Conservation (phyloP, 2,329 filamentous ascomycete genomes). For the Pseudogymnoascus destructans region DNA sequence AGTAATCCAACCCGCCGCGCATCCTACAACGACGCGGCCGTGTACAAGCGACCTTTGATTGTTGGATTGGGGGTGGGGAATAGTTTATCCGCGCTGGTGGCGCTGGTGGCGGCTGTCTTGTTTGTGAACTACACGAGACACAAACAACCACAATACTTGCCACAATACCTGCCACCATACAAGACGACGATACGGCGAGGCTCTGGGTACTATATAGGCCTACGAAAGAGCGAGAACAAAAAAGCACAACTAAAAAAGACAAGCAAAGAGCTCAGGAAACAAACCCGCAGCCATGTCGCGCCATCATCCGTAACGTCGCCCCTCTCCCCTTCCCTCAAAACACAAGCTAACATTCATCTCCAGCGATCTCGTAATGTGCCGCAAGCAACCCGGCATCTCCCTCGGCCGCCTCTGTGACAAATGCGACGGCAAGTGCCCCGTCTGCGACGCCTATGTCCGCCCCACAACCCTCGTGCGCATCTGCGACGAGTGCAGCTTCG, state of each 20-base stretch:
- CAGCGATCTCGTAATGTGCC: conserved; percentile 97
- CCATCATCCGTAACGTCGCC: conserved; percentile 68
- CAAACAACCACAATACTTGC: background rate
- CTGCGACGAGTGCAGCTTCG: conserved; percentile 98
- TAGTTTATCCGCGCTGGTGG: background rate
- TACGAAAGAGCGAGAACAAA: background rate
- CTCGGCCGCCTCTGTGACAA: conserved; percentile 99
- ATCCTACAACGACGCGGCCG: background rate
- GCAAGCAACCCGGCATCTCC: conserved; percentile 93
- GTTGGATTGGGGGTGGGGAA: background rate
- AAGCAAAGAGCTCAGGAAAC: background rate
- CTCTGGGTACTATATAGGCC: background rate
- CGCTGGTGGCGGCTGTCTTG: conserved; percentile 8
- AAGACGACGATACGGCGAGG: background rate
- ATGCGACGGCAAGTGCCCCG: conserved; percentile 98
- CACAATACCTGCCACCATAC: background rate
- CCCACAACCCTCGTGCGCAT: conserved; percentile 95
- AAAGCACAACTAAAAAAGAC: background rate
- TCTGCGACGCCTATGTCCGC: conserved; percentile 97
- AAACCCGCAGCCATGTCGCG: conserved; percentile 55
- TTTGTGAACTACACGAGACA: background rate
- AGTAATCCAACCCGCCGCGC: background rate
- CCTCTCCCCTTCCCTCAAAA: background rate
- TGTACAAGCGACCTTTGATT: background rate
- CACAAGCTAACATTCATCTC: conserved; percentile 10